Conservation (phyloP, 148 eudicot genomes). For the Talinum fruticosum region DNA sequence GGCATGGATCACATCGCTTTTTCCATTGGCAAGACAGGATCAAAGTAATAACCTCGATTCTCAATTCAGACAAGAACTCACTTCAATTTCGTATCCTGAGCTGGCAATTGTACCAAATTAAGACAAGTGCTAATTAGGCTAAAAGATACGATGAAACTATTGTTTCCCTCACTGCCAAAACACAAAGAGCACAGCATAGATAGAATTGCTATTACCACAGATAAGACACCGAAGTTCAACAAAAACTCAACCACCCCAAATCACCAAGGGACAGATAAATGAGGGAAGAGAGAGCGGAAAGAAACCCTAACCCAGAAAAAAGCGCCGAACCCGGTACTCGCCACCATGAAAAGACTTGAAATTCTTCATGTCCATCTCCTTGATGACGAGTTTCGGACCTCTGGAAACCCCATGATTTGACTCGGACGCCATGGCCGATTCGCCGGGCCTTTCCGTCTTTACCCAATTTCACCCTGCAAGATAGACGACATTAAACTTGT, state of each 20-base stretch:
- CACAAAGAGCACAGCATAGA: no score
- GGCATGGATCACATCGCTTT: neutral
- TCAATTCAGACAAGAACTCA: neutral
- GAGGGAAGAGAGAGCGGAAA: neutral
- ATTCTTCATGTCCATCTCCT: constrained; percentile 56
- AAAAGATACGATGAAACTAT: no score
- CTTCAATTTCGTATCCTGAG: neutral
- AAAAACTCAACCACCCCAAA: neutral
- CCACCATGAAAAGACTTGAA: neutral
- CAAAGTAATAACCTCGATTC: neutral
- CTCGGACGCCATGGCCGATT: no score
- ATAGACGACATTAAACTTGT: no score
- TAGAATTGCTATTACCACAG: no score
- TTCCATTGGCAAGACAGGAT: neutral
- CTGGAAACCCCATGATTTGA: constrained; percentile 23
- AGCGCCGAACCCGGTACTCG: neutral
- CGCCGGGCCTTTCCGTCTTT: no score
- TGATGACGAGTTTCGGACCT: constrained; percentile 59
- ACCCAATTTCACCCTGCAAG: no score
- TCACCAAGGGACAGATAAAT: neutral
- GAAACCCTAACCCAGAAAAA: neutral
- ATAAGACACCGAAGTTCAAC: neutral
- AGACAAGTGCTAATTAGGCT: neutral
- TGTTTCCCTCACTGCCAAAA: no score
- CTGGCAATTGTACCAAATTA: neutral